These are phyloP conservation scores for Scedosporium dehoogii DNA, from an alignment of 2,329 filamentous ascomycete species.

Conservation along the genomic window DNA sequence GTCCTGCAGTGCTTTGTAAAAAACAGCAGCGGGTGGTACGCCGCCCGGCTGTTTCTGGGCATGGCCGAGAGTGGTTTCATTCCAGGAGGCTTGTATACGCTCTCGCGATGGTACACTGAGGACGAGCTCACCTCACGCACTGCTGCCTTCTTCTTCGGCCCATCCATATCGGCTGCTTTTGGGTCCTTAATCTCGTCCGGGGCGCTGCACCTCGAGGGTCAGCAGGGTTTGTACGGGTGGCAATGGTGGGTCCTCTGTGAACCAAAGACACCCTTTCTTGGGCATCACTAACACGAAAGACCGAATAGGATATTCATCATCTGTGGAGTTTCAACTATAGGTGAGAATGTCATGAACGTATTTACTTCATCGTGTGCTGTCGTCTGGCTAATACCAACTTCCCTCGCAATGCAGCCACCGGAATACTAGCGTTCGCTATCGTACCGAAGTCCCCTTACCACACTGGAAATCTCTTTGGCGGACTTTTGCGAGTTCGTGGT, in stretches of 20 bases:
- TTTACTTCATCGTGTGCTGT: background rate
- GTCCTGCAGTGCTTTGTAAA: background rate
- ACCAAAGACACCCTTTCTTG: background rate
- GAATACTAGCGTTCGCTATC: background rate
- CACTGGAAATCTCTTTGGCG: background rate
- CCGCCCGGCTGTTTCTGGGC: constrained; percentile 40
- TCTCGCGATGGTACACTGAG: constrained; percentile 46
- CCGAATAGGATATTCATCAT: background rate
- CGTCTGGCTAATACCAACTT: background rate
- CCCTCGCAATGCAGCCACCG: background rate
- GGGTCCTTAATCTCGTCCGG: background rate
- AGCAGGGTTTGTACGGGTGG: background rate
- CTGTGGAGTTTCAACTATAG: constrained; percentile 2
- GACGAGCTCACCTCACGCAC: constrained; percentile 41
- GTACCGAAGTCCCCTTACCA: constrained; percentile 1
- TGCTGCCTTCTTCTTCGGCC: constrained; percentile 44
- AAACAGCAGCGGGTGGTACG: constrained; percentile 9
- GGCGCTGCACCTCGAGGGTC: background rate
- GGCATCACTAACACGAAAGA: background rate
- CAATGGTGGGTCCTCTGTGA: background rate
- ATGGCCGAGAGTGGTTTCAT: constrained; percentile 46
- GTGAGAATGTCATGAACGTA: background rate
- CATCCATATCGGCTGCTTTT: constrained; percentile 33
- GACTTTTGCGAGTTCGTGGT: background rate
- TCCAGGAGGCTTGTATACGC: constrained; percentile 38